A percentile compares a stretch with the other conserved stretches of the same genome.
These are phyloP conservation scores for Sechiopsis laciniata DNA, from an alignment of 306 rosid genomes.

Conservation along the genomic window DNA sequence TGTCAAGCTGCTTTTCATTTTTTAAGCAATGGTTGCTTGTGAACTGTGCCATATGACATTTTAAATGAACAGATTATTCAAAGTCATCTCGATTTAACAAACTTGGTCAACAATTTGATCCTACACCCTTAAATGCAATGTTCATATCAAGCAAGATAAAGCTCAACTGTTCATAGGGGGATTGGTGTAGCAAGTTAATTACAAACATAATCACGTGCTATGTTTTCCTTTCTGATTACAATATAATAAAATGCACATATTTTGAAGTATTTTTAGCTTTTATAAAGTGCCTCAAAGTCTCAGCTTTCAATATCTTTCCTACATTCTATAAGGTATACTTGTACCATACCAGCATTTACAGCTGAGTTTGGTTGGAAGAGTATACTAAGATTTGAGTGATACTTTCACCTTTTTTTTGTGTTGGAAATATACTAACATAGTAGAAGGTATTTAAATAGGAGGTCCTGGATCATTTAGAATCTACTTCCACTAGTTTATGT, in stretches of 20 bases:
- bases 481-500: conserved; percentile 24
- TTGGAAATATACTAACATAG: background rate
- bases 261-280: conserved; percentile 20
- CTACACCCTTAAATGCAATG: conserved; percentile 24
- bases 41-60: background rate
- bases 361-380: conserved; percentile 1
- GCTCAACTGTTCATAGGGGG: conserved; percentile 15
- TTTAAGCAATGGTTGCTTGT: background rate
- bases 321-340: conserved; percentile 20
- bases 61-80: background rate
- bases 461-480: background rate
- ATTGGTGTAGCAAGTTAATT: conserved; percentile 2
- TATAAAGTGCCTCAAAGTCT: conserved; percentile 13
- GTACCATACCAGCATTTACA: conserved; percentile 19
- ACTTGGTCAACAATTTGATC: background rate
- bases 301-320: conserved; percentile 11
- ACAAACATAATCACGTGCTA: conserved; percentile 23
- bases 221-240: conserved; percentile 20
- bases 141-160: conserved; percentile 14
- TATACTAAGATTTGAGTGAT: no score
- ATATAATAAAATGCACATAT: conserved; percentile 17
- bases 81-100: background rate
- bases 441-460: background rate
- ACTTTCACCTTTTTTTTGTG: no score
- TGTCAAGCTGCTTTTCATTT: background rate